phyloP scores from a whole-genome alignment of 1,139 yeast species.

The Blastobotrys ciferrii region DNA sequence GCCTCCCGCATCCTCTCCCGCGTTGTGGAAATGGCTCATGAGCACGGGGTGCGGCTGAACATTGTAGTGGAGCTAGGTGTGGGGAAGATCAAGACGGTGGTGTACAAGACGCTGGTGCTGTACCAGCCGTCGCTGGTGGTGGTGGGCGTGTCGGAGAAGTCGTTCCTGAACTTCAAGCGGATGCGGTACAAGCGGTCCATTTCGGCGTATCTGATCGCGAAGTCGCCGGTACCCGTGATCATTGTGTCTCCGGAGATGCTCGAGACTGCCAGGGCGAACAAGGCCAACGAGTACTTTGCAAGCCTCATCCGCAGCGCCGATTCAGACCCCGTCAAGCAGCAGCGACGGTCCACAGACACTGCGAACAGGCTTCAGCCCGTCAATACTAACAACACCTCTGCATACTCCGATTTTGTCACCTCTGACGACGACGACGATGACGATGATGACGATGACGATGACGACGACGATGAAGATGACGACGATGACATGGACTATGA shows the following conservation, averaged over 20 bases:
- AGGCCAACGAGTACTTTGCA: neutral
- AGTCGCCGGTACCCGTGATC: slow-evolving; percentile 32
- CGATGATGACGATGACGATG: slow-evolving; percentile 10
- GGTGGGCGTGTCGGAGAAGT: slow-evolving; percentile 26
- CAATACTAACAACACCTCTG: slow-evolving; percentile 3
- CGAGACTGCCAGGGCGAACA: neutral
- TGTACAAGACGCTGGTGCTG: slow-evolving; percentile 27
- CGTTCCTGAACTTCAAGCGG: slow-evolving; percentile 24
- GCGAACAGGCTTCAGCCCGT: neutral
- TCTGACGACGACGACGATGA: slow-evolving; percentile 13
- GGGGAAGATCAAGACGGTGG: slow-evolving; percentile 30
- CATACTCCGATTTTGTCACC: slow-evolving; percentile 4
- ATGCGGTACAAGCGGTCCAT: slow-evolving; percentile 27
- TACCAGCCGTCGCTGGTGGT: slow-evolving; percentile 32
- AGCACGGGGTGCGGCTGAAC: slow-evolving; percentile 22
- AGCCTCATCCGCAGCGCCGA: neutral
- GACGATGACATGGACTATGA: slow-evolving; percentile 7
- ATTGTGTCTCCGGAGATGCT: slow-evolving; percentile 23
- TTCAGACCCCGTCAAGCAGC: neutral
- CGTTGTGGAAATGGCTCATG: slow-evolving; percentile 22
- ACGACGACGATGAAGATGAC: slow-evolving; percentile 10
- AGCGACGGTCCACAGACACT: neutral
- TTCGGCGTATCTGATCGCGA: slow-evolving; percentile 29
- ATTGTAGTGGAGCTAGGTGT: slow-evolving; percentile 31
- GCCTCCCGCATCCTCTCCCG: slow-evolving; percentile 25